Conservation (phyloP, 2,329 filamentous ascomycete species). For the Magnaporthiopsis rhizophila region DNA sequence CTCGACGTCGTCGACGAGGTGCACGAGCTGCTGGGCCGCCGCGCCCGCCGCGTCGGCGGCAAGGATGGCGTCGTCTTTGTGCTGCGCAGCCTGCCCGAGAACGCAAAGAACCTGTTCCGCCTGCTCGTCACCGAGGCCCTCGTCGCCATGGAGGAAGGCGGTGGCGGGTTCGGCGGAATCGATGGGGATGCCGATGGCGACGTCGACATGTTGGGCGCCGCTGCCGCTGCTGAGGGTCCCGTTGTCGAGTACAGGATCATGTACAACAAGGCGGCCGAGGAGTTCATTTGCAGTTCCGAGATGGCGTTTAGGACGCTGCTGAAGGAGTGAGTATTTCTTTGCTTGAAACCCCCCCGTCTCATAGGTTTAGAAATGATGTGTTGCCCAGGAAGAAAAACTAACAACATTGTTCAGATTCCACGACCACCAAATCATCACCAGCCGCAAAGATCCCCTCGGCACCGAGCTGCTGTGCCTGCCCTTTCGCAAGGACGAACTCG, state of each 20-base stretch:
- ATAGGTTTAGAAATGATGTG: no score
- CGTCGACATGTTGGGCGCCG: constrained; percentile 12
- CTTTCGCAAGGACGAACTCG: constrained; percentile 80
- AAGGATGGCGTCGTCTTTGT: constrained; percentile 91
- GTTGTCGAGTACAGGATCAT: constrained; percentile 85
- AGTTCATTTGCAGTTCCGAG: constrained; percentile 94
- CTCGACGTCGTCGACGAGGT: constrained; percentile 79
- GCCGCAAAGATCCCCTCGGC: constrained; percentile 74
- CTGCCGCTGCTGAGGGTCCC: constrained; percentile 40
- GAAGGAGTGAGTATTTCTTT: constrained; percentile 66
- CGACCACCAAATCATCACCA: constrained; percentile 95
- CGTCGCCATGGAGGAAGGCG: constrained; percentile 56
- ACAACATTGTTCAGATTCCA: constrained; percentile 58
- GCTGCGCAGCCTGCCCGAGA: constrained; percentile 81
- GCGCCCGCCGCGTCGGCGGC: constrained; percentile 70
- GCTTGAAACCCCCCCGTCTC: no score
- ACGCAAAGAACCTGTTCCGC: constrained; percentile 79
- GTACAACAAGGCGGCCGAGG: constrained; percentile 92
- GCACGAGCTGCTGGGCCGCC: constrained; percentile 76
- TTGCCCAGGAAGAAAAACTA: no score
- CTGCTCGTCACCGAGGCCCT: constrained; percentile 81
- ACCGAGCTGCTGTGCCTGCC: constrained; percentile 81
- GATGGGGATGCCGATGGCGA: constrained; percentile 14
- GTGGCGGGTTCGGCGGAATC: constrained; percentile 31
- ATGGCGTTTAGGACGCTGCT: constrained; percentile 89